Base-by-base conservation (phyloP, 1,139 yeast genomes). In the Sugiyamaella paludigena region DNA sequence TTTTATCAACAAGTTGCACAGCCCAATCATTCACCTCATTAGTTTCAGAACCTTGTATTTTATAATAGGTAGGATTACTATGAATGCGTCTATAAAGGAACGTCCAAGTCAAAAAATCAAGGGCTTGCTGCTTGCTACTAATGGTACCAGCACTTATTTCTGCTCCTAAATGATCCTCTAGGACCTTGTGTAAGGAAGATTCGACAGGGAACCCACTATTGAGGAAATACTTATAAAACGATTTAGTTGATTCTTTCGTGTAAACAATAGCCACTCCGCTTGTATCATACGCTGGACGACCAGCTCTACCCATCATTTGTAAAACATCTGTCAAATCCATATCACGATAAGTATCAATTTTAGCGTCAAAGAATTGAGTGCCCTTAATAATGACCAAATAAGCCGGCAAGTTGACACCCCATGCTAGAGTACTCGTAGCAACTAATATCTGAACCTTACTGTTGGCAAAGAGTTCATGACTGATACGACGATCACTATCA, bases 201-300 rank as follows among this genome's bases (percentile, higher is more conserved):
- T 92, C 99, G 11, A 94, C 98, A 0, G 99, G 99, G 71, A 94
- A 92, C 0, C 99, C 98, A 54, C 88, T 83, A 64, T 92, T 94
- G 60, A 92, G 70, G 66, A 92, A 92, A 67, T 94, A 96, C 63
- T 92, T 92, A 71, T 94, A 92, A 62, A 91, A 94, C 64, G 83
- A 79, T 69, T 92, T 92, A 58, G 91, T 92, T 3, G 91, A 78
- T 62, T 94, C 97, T 63, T 87, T 88, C 2, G 98, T 92, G 65
- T 83, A 91, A 1, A 94, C 95, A 56, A 92, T 86, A 0, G 98
- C 98, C 40, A 84, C 91, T 69, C 98, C 98, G 55, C 88, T 82
- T 1, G 96, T 89, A 70, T 94, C 98, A 66, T 77, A 92, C 1
- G 96, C 96, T 2, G 98, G 98, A 66, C 98, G 83, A 56, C 98